Evolutionary conservation across 805 yeast genomes (phyloP).

Genomic region (Lipomyces anomalus): DNA sequence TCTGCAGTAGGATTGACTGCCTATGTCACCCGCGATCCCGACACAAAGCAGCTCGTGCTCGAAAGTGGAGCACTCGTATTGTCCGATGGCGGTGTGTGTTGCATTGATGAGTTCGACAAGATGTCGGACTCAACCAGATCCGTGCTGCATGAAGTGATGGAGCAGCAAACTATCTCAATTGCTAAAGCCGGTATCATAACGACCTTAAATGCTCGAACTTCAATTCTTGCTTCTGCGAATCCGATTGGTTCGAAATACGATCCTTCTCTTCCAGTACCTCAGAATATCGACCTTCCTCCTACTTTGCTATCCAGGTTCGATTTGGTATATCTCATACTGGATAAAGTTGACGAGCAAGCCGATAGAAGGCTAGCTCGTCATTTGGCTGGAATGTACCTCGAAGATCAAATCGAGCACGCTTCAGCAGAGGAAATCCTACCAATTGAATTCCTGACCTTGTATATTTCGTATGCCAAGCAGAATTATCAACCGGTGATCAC

Average conservation of each 20-base stretch:
- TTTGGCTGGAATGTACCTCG: conserved; percentile 84
- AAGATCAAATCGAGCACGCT: conserved; percentile 74
- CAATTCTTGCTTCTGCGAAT: conserved; percentile 92
- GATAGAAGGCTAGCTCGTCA: conserved; percentile 88
- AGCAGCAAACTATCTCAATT: conserved; percentile 95
- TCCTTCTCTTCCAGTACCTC: conserved; percentile 90
- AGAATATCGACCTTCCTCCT: conserved; percentile 94
- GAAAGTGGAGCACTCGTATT: conserved; percentile 95
- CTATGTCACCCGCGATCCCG: conserved; percentile 88
- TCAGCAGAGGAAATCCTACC: conserved; percentile 67
- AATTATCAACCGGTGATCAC: conserved; percentile 74
- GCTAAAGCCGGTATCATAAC: conserved; percentile 99
- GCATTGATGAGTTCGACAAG: conserved; percentile 97
- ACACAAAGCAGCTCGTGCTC: conserved; percentile 85
- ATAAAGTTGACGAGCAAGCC: conserved; percentile 78
- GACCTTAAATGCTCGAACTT: conserved; percentile 91
- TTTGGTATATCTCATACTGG: conserved; percentile 84
- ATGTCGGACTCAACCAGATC: conserved; percentile 93
- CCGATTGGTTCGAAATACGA: conserved; percentile 95
- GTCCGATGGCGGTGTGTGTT: conserved; percentile 97
- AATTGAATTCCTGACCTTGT: conserved; percentile 77
- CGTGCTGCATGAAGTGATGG: conserved; percentile 97
- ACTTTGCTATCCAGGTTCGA: conserved; percentile 93
- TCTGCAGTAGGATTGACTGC: conserved; percentile 99
- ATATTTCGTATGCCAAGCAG: conserved; percentile 92